Conservation (phyloP, 2,329 filamentous ascomycete species). For the Phialemoniopsis sp. region DNA sequence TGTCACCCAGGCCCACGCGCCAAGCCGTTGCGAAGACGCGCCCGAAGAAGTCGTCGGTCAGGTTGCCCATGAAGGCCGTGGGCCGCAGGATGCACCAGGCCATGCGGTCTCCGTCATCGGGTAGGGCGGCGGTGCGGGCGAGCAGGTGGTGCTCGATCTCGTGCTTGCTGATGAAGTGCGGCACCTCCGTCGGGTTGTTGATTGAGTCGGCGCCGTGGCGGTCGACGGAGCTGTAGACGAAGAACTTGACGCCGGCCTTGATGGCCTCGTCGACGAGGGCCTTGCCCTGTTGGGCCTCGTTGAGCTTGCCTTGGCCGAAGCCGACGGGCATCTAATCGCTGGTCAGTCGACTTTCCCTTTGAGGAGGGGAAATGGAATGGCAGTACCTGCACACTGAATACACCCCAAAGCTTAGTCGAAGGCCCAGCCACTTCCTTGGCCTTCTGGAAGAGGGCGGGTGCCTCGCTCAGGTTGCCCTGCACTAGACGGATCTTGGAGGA, state of each 20-base stretch:
- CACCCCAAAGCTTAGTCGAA: too few species aligned
- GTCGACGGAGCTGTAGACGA: constrained; percentile 23
- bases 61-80: constrained; percentile 34
- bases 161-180: constrained; percentile 40
- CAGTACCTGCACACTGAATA: too few species aligned
- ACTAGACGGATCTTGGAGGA: too few species aligned
- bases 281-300: constrained; percentile 27
- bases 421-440: constrained; percentile 9
- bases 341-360: too few species aligned
- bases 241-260: constrained; percentile 21
- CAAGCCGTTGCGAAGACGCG: constrained; percentile 25
- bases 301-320: constrained; percentile 25
- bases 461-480: too few species aligned
- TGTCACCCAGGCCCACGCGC: constrained; percentile 16
- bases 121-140: too few species aligned
- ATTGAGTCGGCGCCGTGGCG: constrained; percentile 22
- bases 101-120: background rate
- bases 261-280: constrained; percentile 27
- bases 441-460: too few species aligned
- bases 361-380: too few species aligned
- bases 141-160: constrained; percentile 55
- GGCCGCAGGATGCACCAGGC: constrained; percentile 33
- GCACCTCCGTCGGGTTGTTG: constrained; percentile 18
- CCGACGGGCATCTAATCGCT: constrained; percentile 14
- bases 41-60: constrained; percentile 24